Evolutionary conservation across 306 rosid genomes (phyloP).

Genomic region (Biancaea sappan): DNA sequence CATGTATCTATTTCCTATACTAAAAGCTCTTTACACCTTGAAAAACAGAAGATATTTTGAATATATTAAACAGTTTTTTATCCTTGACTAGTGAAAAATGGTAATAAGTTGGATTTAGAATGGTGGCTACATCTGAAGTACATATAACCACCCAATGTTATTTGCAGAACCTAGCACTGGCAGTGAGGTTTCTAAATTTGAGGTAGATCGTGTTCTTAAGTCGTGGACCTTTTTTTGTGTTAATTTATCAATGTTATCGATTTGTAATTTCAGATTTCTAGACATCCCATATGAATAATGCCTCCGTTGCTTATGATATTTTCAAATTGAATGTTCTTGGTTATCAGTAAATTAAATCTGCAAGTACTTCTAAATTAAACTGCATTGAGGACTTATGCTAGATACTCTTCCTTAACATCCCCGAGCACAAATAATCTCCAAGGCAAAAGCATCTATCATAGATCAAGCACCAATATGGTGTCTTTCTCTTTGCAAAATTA

Average conservation of each 20-base stretch:
- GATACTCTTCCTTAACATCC: constrained; percentile 1
- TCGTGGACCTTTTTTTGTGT: background rate
- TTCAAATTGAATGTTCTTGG: background rate
- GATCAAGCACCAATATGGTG: background rate
- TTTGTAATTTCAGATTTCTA: background rate
- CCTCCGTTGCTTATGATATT: background rate
- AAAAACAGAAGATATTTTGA: background rate
- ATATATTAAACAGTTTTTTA: background rate
- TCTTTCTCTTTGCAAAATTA: constrained; percentile 27
- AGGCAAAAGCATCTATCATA: constrained; percentile 10
- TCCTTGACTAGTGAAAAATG: background rate
- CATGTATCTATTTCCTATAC: constrained; percentile 13
- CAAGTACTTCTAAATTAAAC: background rate
- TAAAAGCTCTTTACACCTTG: constrained; percentile 9
- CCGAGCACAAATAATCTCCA: background rate
- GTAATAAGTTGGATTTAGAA: background rate
- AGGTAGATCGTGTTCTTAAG: too few relatives aligned
- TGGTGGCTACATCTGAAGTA: background rate
- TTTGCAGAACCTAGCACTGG: background rate
- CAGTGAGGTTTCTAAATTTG: background rate
- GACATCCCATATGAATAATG: background rate
- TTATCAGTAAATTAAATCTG: background rate
- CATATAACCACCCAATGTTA: background rate
- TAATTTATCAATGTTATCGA: background rate
- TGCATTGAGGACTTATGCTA: background rate